These are phyloP conservation scores for Tricharina praecox DNA, from an alignment of 495 filamentous ascomycete genomes.

Conservation along the genomic window DNA sequence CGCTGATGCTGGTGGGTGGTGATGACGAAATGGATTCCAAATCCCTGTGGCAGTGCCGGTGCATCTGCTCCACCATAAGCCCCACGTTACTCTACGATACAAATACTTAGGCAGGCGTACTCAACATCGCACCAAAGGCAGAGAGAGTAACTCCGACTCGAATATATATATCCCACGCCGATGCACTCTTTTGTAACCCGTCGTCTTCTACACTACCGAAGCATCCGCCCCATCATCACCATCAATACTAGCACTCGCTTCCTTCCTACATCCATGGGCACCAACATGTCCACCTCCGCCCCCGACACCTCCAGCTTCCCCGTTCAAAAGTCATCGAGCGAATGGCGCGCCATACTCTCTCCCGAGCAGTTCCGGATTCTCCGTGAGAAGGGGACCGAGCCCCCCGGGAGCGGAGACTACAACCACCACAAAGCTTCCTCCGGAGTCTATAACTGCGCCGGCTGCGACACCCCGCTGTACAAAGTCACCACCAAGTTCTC, in stretches of 20 bases:
- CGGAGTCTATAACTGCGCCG: slow-evolving; percentile 74
- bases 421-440: slow-evolving; percentile 60
- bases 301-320: slow-evolving; percentile 54
- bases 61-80: too few relatives aligned
- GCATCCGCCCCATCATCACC: too few relatives aligned
- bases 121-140: too few relatives aligned
- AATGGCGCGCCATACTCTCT: slow-evolving; percentile 75
- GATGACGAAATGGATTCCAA: too few relatives aligned
- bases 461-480: slow-evolving; percentile 76
- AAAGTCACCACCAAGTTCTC: slow-evolving; percentile 83
- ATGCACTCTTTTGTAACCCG: too few relatives aligned
- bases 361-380: slow-evolving; percentile 88
- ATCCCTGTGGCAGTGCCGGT: too few relatives aligned
- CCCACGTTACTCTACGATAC: too few relatives aligned
- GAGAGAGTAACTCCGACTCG: too few relatives aligned
- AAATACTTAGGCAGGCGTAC: too few relatives aligned
- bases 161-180: too few relatives aligned
- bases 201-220: too few relatives aligned
- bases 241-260: background rate
- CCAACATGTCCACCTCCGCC: background rate
- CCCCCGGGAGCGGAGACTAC: slow-evolving; percentile 60
- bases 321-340: slow-evolving; percentile 56
- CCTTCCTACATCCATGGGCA: slow-evolving; percentile 4
- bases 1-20: too few relatives aligned
- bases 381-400: slow-evolving; percentile 79